Base-by-base conservation (phyloP, 192 early-diverging fungal genomes). In the Coemansia erecta region DNA sequence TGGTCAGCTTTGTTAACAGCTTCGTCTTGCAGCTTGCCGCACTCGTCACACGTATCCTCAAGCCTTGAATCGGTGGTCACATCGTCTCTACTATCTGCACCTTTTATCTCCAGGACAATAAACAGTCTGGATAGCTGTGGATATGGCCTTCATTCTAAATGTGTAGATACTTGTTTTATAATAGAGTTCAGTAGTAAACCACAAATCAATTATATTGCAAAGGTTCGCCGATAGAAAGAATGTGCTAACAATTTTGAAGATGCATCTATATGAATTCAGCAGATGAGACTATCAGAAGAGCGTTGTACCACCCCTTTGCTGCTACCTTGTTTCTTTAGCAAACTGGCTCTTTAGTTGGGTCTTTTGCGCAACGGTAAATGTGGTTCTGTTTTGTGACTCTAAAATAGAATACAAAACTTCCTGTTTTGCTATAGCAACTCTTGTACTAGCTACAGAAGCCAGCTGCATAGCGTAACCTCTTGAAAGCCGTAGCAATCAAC, bases 341-440 rank as follows among this genome's bases (percentile, higher is more conserved):
- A 77, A 31, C 40, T 67, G 73, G 21, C 45, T 55, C 64, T 67
- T 70, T 31, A 70, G 53, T 47, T 70, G 68, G 5, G 39, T 46
- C 26, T 51, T 62, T 40, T 77, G 73, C 49, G 70, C 73, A 14
- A 77, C 60, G 11, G 68, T 64, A 70, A 70, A 71, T 21, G 63
- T 51, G 28, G 70, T 59, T 40, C 57, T 65, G 42, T 71, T 64
- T 40, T 68, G 63, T 41, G 73, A 77, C 47, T 71, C 64, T 13
- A 54, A 63, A 14, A 77, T 58, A 21, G 64, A 50, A 58, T 70
- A 58, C 33, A 56, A 46, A 77, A 77, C 64, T 77, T 64, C 19
- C 67, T 68, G 53, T 68, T 77, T 11, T 68, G 60, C 14, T 67
- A 70, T 37, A 77, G 55, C 9, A 68, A 77, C 49, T 77, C 73